A percentile compares a stretch with the other conserved stretches of the same genome.
Conservation (phyloP, 805 yeast species). For the Teunomyces funiuensis region DNA sequence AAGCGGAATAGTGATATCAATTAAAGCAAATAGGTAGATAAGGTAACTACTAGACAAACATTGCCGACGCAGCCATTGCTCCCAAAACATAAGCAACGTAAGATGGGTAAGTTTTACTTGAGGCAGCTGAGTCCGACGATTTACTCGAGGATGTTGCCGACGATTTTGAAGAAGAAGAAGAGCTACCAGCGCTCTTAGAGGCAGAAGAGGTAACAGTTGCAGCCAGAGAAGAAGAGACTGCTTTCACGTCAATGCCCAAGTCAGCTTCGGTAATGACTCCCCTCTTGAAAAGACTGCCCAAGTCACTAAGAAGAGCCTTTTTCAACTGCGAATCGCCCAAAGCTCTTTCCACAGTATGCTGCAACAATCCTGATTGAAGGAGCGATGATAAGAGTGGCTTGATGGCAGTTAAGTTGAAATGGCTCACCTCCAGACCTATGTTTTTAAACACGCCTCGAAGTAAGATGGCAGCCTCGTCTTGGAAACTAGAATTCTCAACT, state of each 20-base stretch:
- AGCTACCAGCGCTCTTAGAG: not conserved
- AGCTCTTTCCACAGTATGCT: conserved; percentile 22
- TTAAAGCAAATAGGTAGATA: not conserved
- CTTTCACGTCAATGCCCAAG: not conserved
- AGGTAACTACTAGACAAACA: not conserved
- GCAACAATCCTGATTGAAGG: conserved; percentile 24
- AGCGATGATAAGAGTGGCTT: conserved; percentile 21
- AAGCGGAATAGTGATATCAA: too few relatives aligned
- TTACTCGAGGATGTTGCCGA: not conserved
- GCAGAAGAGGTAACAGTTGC: not conserved
- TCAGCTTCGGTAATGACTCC: conserved; percentile 13
- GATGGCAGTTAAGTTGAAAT: conserved; percentile 18
- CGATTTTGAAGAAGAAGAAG: not conserved
- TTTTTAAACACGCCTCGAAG: conserved; percentile 23
- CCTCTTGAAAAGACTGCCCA: conserved; percentile 19
- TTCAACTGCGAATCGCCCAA: conserved; percentile 20
- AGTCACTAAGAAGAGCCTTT: conserved; percentile 21
- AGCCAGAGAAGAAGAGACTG: not conserved
- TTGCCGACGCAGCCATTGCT: not conserved
- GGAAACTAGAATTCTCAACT: conserved; percentile 24
- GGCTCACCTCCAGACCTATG: conserved; percentile 15
- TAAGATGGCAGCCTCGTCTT: conserved; percentile 21
- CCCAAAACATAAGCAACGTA: not conserved
- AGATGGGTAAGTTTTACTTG: not conserved
- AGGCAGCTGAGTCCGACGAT: not conserved